Conservation (phyloP, 1,284 basidiomycete genomes). For the Cryptococcus maquisensis region DNA sequence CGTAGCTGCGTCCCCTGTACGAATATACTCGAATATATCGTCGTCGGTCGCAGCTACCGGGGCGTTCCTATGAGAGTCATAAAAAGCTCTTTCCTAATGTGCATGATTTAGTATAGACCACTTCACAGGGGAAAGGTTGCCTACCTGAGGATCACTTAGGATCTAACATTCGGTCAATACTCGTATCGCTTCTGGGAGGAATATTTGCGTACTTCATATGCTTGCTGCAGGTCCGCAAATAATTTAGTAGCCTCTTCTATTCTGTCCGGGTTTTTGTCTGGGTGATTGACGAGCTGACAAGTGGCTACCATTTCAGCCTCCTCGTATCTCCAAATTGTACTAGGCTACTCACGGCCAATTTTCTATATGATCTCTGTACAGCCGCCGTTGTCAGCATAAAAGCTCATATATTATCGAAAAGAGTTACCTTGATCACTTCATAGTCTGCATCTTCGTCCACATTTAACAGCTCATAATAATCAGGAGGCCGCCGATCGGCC, state of each 20-base stretch:
- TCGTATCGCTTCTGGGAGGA: neutral
- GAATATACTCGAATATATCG: constrained; percentile 78
- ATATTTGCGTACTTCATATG: constrained; percentile 69
- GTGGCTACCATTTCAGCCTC: neutral
- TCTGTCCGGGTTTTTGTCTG: constrained; percentile 80
- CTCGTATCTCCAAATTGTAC: neutral
- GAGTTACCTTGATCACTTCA: constrained; percentile 79
- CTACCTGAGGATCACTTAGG: constrained; percentile 84
- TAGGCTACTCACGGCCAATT: constrained; percentile 56
- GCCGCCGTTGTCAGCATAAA: constrained; percentile 6
- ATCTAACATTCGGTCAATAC: constrained; percentile 53
- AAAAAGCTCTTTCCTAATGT: constrained; percentile 92
- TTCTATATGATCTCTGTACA: constrained; percentile 69
- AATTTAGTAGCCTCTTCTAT: constrained; percentile 79
- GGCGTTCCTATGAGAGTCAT: constrained; percentile 90
- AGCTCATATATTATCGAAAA: neutral
- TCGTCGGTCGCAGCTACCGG: constrained; percentile 77
- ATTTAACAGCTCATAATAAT: constrained; percentile 77
- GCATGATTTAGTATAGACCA: neutral
- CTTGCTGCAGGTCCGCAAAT: constrained; percentile 86
- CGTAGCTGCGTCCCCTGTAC: constrained; percentile 56
- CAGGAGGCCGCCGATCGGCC: constrained; percentile 39
- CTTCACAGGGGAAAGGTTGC: constrained; percentile 17
- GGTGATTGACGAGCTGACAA: constrained; percentile 67
- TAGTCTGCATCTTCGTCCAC: constrained; percentile 71